These are phyloP conservation scores for Tetrapisispora arboricola DNA, from an alignment of 805 yeast species.

Conservation along the genomic window DNA sequence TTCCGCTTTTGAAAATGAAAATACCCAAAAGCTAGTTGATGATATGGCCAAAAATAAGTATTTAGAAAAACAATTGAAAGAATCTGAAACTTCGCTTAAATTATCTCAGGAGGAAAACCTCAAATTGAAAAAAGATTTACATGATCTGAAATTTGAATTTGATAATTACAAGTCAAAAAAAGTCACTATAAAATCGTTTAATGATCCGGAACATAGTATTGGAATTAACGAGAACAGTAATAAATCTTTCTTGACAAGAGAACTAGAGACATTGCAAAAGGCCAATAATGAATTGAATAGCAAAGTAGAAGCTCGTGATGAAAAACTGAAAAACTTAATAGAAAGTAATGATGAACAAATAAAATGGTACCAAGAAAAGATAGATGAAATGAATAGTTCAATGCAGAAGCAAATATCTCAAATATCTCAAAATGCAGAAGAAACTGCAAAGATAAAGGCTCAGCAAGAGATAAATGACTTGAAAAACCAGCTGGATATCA, in stretches of 20 bases:
- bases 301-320: background rate
- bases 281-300: background rate
- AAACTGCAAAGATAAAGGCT: background rate
- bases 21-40: background rate
- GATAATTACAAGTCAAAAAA: background rate
- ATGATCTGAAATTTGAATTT: background rate
- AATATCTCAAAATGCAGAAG: background rate
- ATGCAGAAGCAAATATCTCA: background rate
- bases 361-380: slow-evolving; percentile 47
- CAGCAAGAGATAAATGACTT: slow-evolving; percentile 3
- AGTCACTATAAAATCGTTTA: background rate
- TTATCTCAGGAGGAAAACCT: background rate
- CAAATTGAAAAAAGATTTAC: background rate
- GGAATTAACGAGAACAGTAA: background rate
- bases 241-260: background rate
- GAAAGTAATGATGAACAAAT: slow-evolving; percentile 37
- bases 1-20: background rate
- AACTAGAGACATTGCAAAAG: background rate
- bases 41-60: background rate
- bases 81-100: background rate
- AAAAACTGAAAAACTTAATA: slow-evolving; percentile 20
- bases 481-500: slow-evolving; percentile 15
- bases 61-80: background rate
- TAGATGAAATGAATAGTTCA: slow-evolving; percentile 29
- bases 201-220: background rate